Conservation (phyloP, 2,329 filamentous ascomycete species). For the Cladosporium sp. region DNA sequence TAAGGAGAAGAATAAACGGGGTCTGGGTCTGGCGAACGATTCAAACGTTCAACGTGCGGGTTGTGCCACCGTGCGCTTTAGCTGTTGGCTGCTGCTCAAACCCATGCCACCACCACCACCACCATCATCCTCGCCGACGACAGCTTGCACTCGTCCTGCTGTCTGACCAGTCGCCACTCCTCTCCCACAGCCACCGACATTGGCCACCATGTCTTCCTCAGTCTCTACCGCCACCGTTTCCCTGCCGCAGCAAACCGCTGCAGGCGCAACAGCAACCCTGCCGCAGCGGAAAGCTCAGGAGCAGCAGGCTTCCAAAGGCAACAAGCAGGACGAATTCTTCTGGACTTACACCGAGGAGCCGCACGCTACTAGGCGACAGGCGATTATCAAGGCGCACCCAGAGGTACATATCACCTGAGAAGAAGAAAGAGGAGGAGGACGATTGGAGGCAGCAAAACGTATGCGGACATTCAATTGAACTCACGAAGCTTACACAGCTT, state of each 20-base stretch:
- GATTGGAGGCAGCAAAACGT: neutral
- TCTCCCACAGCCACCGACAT: conserved; percentile 10
- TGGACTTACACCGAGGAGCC: conserved; percentile 99
- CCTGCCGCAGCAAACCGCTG: conserved; percentile 10
- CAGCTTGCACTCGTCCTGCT: conserved; percentile 10
- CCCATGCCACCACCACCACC: conserved; percentile 5
- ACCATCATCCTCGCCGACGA: conserved; percentile 5
- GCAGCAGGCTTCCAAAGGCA: neutral
- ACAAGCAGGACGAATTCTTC: conserved; percentile 69
- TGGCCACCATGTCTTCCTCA: conserved; percentile 26
- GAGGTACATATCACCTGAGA: conserved; percentile 59
- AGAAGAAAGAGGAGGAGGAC: neutral
- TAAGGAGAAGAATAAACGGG: neutral
- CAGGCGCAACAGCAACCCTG: neutral
- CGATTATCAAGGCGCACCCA: conserved; percentile 97
- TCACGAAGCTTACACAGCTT: conserved; percentile 18
- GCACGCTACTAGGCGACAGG: conserved; percentile 82
- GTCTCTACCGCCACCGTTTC: conserved; percentile 31
- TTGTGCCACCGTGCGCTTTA: neutral
- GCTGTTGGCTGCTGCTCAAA: neutral
- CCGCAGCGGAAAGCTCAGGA: conserved; percentile 5
- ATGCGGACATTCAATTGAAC: neutral
- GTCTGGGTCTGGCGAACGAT: conserved; percentile 6
- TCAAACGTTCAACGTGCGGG: conserved; percentile 11
- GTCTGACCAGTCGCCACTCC: neutral